phyloP scores from a whole-genome alignment of 768 basidiomycete genomes.

The Mycena latifolia region DNA sequence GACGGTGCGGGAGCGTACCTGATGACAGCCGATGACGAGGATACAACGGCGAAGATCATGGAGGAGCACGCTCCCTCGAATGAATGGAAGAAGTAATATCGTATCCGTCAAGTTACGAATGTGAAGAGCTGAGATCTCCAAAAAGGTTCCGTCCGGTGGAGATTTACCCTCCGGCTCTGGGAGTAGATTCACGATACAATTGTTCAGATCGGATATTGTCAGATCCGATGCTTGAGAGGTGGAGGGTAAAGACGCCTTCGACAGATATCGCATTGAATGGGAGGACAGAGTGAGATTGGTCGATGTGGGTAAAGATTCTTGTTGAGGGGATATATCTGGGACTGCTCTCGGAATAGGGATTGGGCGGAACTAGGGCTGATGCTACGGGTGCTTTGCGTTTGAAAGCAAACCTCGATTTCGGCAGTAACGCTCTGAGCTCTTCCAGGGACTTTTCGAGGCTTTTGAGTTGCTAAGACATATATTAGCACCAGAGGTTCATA shows the following conservation, averaged over 20 bases:
- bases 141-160: neutral
- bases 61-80: constrained; percentile 81
- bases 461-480: constrained; percentile 70
- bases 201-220: constrained; percentile 72
- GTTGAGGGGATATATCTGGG: constrained; percentile 1
- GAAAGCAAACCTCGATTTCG: constrained; percentile 78
- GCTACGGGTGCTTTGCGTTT: constrained; percentile 55
- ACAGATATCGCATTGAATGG: constrained; percentile 61
- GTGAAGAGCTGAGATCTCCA: constrained; percentile 70
- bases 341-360: constrained; percentile 25
- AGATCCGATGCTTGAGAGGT: constrained; percentile 61
- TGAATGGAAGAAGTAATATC: constrained; percentile 72
- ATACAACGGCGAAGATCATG: constrained; percentile 73
- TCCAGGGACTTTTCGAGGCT: constrained; percentile 68
- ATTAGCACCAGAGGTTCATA: no score
- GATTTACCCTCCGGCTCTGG: constrained; percentile 32
- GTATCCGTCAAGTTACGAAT: constrained; percentile 69
- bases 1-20: constrained; percentile 60
- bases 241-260: constrained; percentile 52
- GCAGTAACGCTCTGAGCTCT: constrained; percentile 56
- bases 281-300: constrained; percentile 59
- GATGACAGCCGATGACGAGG: constrained; percentile 83
- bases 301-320: constrained; percentile 26
- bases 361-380: constrained; percentile 13
- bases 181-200: constrained; percentile 80